Percentiles rank a stretch among this genome's conserved stretches.
Conservation (phyloP, 257 asterid genomes). For the Przewalskia tangutica region DNA sequence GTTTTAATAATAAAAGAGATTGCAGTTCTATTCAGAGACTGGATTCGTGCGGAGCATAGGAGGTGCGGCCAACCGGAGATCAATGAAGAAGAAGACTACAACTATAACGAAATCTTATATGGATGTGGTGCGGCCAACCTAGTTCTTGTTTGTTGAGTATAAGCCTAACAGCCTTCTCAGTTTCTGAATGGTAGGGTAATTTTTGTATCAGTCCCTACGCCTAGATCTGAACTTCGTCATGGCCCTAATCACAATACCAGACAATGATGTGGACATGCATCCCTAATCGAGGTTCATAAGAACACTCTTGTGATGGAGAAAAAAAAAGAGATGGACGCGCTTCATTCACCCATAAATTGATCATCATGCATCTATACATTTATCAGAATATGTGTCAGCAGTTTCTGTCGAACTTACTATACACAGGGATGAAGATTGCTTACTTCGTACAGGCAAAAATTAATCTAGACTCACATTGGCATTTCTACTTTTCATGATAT, state of each 20-base stretch:
- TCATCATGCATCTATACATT: neutral
- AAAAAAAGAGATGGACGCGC: neutral
- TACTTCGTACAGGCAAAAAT: neutral
- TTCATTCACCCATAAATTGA: neutral
- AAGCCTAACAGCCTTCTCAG: slow-evolving; percentile 18
- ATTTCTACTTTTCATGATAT: no score
- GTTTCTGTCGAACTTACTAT: neutral
- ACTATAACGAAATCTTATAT: no score
- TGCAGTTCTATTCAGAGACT: no score
- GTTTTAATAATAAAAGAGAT: no score
- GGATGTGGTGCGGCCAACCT: no score
- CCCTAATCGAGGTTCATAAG: neutral
- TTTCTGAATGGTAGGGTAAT: slow-evolving; percentile 83
- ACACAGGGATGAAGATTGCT: neutral
- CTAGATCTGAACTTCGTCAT: slow-evolving; percentile 37
- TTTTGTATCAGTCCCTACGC: slow-evolving; percentile 64
- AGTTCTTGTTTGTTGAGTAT: neutral
- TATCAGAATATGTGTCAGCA: neutral
- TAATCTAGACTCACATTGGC: neutral
- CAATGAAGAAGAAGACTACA: no score
- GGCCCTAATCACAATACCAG: slow-evolving; percentile 20
- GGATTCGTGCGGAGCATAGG: no score
- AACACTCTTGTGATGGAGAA: neutral
- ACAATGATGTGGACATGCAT: slow-evolving; percentile 9
- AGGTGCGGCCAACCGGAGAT: no score